Evolutionary conservation across 1,284 basidiomycete genomes (phyloP), one percentile per base, ranked within the genome.

Genomic region (Wolfiporia cocos): DNA sequence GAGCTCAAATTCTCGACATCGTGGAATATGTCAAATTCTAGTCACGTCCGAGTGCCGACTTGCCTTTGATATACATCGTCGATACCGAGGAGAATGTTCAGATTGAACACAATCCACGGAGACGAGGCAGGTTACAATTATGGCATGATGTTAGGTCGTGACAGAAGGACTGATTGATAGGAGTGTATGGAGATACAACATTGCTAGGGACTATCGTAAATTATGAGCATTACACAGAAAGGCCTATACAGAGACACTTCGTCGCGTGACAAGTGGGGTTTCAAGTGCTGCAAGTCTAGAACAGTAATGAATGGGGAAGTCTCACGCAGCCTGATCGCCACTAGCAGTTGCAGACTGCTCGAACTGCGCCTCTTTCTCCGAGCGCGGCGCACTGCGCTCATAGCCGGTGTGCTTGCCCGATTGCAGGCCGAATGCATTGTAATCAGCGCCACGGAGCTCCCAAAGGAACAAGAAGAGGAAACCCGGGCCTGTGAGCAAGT

Each of bases 401-500:
- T 39, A 24, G 31, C 44, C 49, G 32, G 44, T 47, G 44, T 38
- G 51, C 50, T 55, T 57, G 43, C 54, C 55, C 4, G 52, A 54
- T 38, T 46, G 33, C 23, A 59, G 42, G 20, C 48, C 55, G 31
- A 61, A 51, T 14, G 45, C 23, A 17, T 21, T 28, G 18, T 52
- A 51, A 42, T 57, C 53, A 17, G 65, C 47, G 5, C 15, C 31
- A 9, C 49, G 37, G 36, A 68, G 23, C 10, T 45, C 39, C n/a
- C 33, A 54, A 33, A 67, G 48, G 49, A 56, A 63, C 34, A 50
- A 34, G 22, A 61, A 24, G 15, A 66, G 51, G 54, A 70, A 74
- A 42, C 71, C 54, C 2, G 73, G 73, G 44, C 71, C 76, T 43
- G 73, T 65, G 47, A 79, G 40, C n/a, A 80, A 41, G 52, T 81